These are phyloP conservation scores for Parathielavia appendiculata DNA, from an alignment of 495 filamentous ascomycete species.

Conservation along the genomic window DNA sequence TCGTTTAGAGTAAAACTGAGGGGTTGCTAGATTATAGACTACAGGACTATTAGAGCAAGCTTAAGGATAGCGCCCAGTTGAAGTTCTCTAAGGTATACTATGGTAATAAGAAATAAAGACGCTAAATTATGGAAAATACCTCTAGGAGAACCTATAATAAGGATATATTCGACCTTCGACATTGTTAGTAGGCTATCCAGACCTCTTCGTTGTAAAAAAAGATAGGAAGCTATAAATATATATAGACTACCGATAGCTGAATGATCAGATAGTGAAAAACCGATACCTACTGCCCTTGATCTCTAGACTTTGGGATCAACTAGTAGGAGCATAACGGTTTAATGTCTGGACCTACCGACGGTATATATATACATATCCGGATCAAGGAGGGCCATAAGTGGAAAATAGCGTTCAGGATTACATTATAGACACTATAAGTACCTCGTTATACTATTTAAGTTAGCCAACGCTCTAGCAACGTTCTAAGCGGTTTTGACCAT, in stretches of 20 bases:
- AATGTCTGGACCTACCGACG: background rate
- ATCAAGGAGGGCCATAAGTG: conserved; percentile 11
- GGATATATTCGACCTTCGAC: too few relatives aligned
- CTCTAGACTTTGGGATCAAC: background rate
- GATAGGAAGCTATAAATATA: background rate
- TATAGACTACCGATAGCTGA: conserved; percentile 7
- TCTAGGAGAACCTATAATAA: too few relatives aligned
- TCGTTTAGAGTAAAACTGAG: conserved; percentile 3
- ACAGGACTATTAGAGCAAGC: conserved; percentile 2
- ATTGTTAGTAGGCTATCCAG: too few relatives aligned
- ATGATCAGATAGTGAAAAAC: conserved; percentile 8
- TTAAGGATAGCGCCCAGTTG: too few relatives aligned
- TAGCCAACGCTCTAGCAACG: too few relatives aligned
- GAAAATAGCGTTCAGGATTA: conserved; percentile 13
- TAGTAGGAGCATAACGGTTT: background rate
- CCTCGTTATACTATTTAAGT: too few relatives aligned
- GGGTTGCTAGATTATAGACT: conserved; percentile 4
- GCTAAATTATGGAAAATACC: too few relatives aligned
- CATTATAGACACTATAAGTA: too few relatives aligned
- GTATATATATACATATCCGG: background rate
- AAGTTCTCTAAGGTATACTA: too few relatives aligned
- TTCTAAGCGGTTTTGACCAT: too few relatives aligned
- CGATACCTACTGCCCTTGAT: conserved; percentile 9
- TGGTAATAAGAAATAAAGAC: too few relatives aligned
- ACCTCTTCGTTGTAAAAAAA: conserved; percentile 13